These are phyloP conservation scores for Penicillium cinerascens DNA, from an alignment of 495 filamentous ascomycete genomes.

Conservation along the genomic window DNA sequence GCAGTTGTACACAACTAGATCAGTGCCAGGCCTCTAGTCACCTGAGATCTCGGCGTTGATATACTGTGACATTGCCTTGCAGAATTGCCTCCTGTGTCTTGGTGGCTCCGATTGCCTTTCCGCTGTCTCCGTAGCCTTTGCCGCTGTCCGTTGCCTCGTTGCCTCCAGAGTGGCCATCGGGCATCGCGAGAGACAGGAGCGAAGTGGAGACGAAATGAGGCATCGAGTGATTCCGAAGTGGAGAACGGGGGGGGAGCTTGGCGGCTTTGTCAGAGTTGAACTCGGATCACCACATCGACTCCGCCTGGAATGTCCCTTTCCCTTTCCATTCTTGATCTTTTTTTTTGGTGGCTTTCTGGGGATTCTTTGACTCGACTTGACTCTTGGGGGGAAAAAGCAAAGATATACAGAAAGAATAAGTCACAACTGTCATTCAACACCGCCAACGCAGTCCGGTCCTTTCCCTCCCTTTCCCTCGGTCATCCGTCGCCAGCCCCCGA, in stretches of 20 bases:
- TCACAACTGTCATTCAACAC: not conserved
- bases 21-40: not conserved
- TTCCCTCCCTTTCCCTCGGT: slow-evolving; percentile 20
- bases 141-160: not conserved
- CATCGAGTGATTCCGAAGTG: slow-evolving; percentile 10
- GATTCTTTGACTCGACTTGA: not conserved
- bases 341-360: not conserved
- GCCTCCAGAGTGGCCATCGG: not conserved
- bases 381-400: not conserved
- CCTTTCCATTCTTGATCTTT: slow-evolving; percentile 2
- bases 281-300: slow-evolving; percentile 25
- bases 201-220: slow-evolving; percentile 6
- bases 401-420: not conserved
- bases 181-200: not conserved
- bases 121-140: not conserved
- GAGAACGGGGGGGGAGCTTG: slow-evolving; percentile 24
- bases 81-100: not conserved
- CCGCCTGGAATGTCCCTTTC: slow-evolving; percentile 24
- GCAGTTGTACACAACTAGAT: not conserved
- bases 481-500: slow-evolving; percentile 9
- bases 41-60: not conserved
- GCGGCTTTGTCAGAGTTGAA: slow-evolving; percentile 30
- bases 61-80: not conserved
- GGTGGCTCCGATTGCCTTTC: not conserved
- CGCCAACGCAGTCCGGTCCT: not conserved